A percentile compares a stretch with the other conserved stretches of the same genome.
Evolutionary conservation across 805 yeast species (phyloP).

Genomic region (Monosporozyma yasuniensis): DNA sequence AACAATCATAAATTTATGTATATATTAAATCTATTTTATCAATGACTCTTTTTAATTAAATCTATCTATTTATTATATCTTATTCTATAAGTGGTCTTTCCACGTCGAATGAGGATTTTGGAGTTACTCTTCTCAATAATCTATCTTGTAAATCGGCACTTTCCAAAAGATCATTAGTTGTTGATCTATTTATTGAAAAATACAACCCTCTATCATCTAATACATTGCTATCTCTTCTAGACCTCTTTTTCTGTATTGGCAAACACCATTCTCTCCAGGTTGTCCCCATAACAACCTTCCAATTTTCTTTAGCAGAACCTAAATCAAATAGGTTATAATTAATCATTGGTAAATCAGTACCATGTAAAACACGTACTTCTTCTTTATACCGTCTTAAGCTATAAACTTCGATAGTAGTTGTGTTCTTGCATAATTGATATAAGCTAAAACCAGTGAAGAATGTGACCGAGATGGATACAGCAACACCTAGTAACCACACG

Average conservation of each 20-base stretch:
- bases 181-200: constrained; percentile 30
- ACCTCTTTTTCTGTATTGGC: constrained; percentile 37
- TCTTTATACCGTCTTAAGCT: constrained; percentile 42
- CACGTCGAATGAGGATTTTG: constrained; percentile 22
- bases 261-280: constrained; percentile 59
- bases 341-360: constrained; percentile 25
- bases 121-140: constrained; percentile 24
- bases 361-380: constrained; percentile 31
- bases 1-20: not conserved
- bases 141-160: constrained; percentile 25
- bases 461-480: constrained; percentile 47
- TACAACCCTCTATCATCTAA: constrained; percentile 40
- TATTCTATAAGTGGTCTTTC: constrained; percentile 1
- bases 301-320: constrained; percentile 49
- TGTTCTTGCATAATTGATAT: constrained; percentile 52
- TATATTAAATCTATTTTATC: not conserved
- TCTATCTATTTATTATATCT: not conserved
- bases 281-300: constrained; percentile 67
- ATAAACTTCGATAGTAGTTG: constrained; percentile 75
- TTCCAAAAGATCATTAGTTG: constrained; percentile 36
- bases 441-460: constrained; percentile 50
- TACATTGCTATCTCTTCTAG: constrained; percentile 1
- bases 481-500: constrained; percentile 45
- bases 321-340: constrained; percentile 66
- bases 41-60: not conserved